Evolutionary conservation across 1,284 basidiomycete species (phyloP).

Genomic region (Tremellales sp.): DNA sequence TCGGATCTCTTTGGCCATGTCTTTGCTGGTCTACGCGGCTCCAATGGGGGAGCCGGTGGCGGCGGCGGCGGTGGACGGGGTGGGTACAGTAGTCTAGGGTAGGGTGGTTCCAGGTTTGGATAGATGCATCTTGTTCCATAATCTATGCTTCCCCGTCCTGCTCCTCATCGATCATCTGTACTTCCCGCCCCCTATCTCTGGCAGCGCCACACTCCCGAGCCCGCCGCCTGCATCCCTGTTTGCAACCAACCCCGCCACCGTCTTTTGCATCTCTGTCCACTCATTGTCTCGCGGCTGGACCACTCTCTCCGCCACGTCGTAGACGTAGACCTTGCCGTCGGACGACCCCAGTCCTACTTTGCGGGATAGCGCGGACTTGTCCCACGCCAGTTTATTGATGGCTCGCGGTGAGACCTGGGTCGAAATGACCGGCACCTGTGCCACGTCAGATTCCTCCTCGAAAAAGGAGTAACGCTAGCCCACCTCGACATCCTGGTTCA

Average conservation of each 20-base stretch:
- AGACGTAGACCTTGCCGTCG: slow-evolving; percentile 88
- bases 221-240: slow-evolving; percentile 11
- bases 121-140: slow-evolving; percentile 9
- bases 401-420: slow-evolving; percentile 60
- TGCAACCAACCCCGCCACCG: slow-evolving; percentile 49
- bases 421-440: slow-evolving; percentile 40
- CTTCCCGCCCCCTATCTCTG: not conserved
- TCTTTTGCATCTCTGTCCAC: slow-evolving; percentile 85
- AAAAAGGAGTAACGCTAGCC: slow-evolving; percentile 24
- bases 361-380: slow-evolving; percentile 67
- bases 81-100: slow-evolving; percentile 42
- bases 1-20: slow-evolving; percentile 43
- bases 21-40: slow-evolving; percentile 32
- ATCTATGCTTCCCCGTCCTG: not conserved
- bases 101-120: slow-evolving; percentile 2
- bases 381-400: slow-evolving; percentile 94
- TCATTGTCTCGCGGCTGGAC: slow-evolving; percentile 72
- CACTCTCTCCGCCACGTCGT: slow-evolving; percentile 87
- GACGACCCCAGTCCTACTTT: slow-evolving; percentile 83
- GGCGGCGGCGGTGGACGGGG: slow-evolving; percentile 28
- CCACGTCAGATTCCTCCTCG: not conserved
- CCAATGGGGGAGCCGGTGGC: slow-evolving; percentile 12
- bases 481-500: slow-evolving; percentile 92
- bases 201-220: not conserved
- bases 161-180: not conserved